Evolutionary conservation across 148 eudicot genomes (phyloP).

Genomic region (Simmondsia chinensis): DNA sequence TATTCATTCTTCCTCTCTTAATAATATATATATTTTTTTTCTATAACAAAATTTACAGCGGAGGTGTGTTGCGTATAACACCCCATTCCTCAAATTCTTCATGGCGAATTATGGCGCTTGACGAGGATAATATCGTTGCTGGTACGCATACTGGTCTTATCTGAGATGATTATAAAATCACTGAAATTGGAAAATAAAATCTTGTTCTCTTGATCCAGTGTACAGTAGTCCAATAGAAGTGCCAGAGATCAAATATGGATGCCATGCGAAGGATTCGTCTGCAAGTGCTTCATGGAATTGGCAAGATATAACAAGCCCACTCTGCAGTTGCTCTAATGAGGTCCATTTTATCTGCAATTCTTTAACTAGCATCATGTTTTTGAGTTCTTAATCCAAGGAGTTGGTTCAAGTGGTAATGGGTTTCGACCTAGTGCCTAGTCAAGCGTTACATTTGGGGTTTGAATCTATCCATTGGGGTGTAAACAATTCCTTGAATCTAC

Average conservation of each 20-base stretch:
- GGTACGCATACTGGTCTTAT: constrained; percentile 26
- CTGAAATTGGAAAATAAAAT: neutral
- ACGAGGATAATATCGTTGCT: constrained; percentile 75
- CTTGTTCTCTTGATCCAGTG: constrained; percentile 20
- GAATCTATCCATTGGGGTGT: no score
- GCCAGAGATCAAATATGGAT: constrained; percentile 77
- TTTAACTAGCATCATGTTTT: no score
- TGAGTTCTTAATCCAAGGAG: no score
- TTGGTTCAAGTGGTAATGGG: no score
- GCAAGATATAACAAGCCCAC: constrained; percentile 66
- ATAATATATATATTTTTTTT: no score
- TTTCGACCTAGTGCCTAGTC: no score
- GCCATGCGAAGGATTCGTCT: constrained; percentile 28
- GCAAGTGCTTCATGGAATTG: constrained; percentile 53
- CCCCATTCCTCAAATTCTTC: constrained; percentile 49
- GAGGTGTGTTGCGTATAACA: constrained; percentile 51
- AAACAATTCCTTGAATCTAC: no score
- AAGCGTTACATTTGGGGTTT: no score
- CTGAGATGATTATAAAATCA: neutral
- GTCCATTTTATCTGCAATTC: constrained; percentile 18
- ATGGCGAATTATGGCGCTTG: constrained; percentile 73
- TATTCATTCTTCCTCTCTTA: no score
- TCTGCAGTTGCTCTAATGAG: constrained; percentile 54
- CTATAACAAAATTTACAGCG: no score
- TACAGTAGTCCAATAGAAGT: constrained; percentile 64